A percentile compares a stretch with the other conserved stretches of the same genome.
These are phyloP conservation scores for Cadophora sp. DNA, from an alignment of 2,329 filamentous ascomycete species.

Conservation along the genomic window DNA sequence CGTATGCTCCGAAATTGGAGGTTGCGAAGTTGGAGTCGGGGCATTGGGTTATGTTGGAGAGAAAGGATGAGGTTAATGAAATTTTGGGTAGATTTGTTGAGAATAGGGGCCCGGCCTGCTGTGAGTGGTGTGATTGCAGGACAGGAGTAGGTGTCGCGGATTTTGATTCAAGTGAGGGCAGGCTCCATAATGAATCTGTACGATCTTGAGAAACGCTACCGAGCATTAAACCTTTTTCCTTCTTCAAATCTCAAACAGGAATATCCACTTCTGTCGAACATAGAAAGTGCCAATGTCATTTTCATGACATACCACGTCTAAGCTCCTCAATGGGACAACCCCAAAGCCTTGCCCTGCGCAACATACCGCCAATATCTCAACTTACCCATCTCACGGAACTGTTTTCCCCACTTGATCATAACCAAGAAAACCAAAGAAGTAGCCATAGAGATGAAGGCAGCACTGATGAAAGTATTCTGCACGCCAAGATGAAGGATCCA, in stretches of 20 bases:
- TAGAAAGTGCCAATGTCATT: no score
- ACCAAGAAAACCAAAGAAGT: constrained; percentile 42
- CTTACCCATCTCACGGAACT: constrained; percentile 10
- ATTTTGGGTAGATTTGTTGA: constrained; percentile 24
- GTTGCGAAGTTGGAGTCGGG: constrained; percentile 23
- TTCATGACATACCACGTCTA: background rate
- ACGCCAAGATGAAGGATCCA: constrained; percentile 49
- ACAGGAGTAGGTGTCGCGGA: no score
- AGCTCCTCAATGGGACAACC: constrained; percentile 3
- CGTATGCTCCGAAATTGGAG: constrained; percentile 13
- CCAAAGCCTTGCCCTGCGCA: constrained; percentile 9
- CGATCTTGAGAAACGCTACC: no score
- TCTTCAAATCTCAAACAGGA: no score
- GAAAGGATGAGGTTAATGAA: constrained; percentile 28
- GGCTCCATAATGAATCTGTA: no score
- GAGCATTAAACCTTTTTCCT: no score
- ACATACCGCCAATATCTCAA: constrained; percentile 15
- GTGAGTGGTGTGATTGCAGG: no score
- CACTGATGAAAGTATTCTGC: constrained; percentile 52
- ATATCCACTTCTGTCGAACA: no score
- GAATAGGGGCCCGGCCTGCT: background rate
- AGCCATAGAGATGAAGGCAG: constrained; percentile 46
- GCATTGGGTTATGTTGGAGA: constrained; percentile 37
- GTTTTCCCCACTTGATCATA: constrained; percentile 45
- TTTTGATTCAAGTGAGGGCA: no score